Evolutionary conservation across 108 stramenopile species (phyloP).

Genomic region (Skeletonema marinoi): DNA sequence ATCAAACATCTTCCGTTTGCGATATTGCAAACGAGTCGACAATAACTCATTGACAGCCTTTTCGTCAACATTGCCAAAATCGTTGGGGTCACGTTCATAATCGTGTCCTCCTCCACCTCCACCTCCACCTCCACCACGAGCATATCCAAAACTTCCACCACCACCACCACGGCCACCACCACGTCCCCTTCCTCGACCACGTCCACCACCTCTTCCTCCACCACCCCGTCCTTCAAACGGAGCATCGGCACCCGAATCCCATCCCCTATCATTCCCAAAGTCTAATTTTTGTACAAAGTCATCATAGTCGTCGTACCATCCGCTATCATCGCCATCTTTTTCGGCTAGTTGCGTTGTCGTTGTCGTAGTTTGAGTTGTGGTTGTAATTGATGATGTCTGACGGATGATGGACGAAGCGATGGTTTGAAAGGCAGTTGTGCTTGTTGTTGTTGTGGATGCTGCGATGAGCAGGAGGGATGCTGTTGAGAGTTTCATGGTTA

Average conservation of each 20-base stretch:
- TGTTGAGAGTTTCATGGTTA: too few species aligned
- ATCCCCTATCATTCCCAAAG: constrained; percentile 27
- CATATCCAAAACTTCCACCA: background rate
- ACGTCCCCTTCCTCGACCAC: background rate
- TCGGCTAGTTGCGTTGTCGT: too few species aligned
- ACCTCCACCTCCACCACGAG: constrained; percentile 8
- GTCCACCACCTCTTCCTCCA: background rate
- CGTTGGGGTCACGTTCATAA: constrained; percentile 60
- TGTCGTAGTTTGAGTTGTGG: too few species aligned
- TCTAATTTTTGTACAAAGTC: constrained; percentile 39
- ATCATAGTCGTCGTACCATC: constrained; percentile 45
- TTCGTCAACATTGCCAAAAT: constrained; percentile 39
- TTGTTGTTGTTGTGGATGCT: too few species aligned
- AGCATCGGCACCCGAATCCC: constrained; percentile 22
- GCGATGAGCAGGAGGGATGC: too few species aligned
- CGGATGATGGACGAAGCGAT: too few species aligned
- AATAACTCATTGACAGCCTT: constrained; percentile 53
- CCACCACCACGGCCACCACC: constrained; percentile 4
- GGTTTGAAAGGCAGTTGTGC: too few species aligned
- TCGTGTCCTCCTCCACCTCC: constrained; percentile 41
- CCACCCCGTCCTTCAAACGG: background rate
- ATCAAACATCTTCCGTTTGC: constrained; percentile 52
- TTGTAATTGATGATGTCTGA: too few species aligned
- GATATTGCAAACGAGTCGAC: constrained; percentile 43
- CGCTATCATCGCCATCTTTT: constrained; percentile 4